phyloP scores from a whole-genome alignment of 2,329 filamentous ascomycete species.

The Ophiostoma angusticollis region DNA sequence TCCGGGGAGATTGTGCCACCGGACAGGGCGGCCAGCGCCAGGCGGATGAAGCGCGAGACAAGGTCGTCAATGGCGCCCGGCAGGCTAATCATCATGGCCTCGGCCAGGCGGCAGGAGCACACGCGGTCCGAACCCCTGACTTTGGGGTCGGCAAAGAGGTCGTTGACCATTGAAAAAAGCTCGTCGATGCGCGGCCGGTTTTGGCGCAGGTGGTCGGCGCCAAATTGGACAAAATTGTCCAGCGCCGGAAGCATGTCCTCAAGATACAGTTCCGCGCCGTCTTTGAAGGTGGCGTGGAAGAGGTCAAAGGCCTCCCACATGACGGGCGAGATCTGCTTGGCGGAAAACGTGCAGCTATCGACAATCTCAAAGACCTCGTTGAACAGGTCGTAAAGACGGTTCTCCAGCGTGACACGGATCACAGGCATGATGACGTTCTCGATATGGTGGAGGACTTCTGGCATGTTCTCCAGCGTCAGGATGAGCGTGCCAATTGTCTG shows the following conservation, averaged over 20 bases:
- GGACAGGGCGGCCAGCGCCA: conserved; percentile 74
- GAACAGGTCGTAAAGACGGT: conserved; percentile 95
- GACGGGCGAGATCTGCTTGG: conserved; percentile 84
- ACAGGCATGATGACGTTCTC: conserved; percentile 96
- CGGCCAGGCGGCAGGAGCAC: conserved; percentile 92
- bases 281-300: conserved; percentile 94
- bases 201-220: conserved; percentile 63
- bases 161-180: conserved; percentile 83
- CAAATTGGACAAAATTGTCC: conserved; percentile 96
- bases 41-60: conserved; percentile 74
- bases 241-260: conserved; percentile 98
- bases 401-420: conserved; percentile 88
- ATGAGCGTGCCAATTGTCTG: conserved; percentile 98
- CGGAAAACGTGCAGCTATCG: conserved; percentile 96
- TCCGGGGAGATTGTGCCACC: conserved; percentile 41
- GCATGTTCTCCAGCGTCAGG: conserved; percentile 90
- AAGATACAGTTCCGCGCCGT: conserved; percentile 89
- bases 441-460: conserved; percentile 85
- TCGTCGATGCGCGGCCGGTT: conserved; percentile 80
- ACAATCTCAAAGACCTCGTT: conserved; percentile 99
- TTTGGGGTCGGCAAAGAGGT: conserved; percentile 87
- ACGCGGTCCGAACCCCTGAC: conserved; percentile 90
- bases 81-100: conserved; percentile 93
- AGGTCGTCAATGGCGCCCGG: conserved; percentile 79
- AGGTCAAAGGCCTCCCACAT: conserved; percentile 99